phyloP scores from a whole-genome alignment of 2,329 filamentous ascomycete species.

The Xylariaceae sp. region DNA sequence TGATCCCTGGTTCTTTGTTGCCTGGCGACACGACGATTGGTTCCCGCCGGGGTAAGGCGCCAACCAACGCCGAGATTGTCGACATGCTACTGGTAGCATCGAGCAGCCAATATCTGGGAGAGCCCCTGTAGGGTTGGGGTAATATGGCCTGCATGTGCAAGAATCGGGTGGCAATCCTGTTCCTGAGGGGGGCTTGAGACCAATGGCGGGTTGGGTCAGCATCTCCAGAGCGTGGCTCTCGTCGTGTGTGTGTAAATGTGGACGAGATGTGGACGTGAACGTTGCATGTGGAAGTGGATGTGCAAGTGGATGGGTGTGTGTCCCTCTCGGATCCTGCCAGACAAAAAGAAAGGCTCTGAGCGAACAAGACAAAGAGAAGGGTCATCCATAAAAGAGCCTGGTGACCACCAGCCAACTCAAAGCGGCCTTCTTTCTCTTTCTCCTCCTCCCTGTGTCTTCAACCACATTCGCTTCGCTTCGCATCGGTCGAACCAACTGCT shows the following conservation, averaged over 20 bases:
- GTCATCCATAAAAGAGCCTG: slow-evolving; percentile 10
- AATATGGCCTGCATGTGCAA: neutral
- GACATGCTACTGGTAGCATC: neutral
- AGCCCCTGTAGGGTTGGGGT: neutral
- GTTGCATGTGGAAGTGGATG: no score
- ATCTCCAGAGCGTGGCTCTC: neutral
- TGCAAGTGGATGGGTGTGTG: neutral
- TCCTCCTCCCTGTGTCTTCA: slow-evolving; percentile 2
- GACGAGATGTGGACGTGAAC: neutral
- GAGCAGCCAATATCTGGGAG: neutral
- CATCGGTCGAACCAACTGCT: neutral
- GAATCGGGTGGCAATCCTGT: neutral
- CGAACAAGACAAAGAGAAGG: neutral
- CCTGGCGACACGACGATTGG: neutral
- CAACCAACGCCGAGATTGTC: neutral
- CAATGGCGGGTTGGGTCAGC: neutral
- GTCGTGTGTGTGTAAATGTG: neutral
- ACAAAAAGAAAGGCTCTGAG: neutral
- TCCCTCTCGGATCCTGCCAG: neutral
- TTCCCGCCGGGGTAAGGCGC: neutral
- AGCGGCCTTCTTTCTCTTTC: neutral
- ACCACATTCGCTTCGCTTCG: slow-evolving; percentile 10
- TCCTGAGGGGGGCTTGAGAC: neutral
- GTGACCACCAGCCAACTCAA: neutral
- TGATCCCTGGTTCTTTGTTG: neutral